Base-by-base conservation (phyloP, 768 basidiomycete genomes). In the Trametes villosa region DNA sequence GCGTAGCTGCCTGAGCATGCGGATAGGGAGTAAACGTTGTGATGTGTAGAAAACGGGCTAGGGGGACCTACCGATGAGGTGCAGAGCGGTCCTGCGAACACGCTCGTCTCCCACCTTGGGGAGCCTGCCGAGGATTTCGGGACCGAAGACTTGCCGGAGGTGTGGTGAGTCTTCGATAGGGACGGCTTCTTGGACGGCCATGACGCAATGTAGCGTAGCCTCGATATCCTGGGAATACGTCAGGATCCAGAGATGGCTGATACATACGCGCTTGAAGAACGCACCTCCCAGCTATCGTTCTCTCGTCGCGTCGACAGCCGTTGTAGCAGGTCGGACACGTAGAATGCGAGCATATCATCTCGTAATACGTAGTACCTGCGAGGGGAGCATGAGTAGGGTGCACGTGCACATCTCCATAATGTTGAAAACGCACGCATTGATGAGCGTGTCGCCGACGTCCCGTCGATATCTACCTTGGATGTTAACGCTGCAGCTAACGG, bases 381-480 rank as follows among this genome's bases (percentile, higher is more conserved):
- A 7, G 18, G 27, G 22, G 9, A 12, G 49, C 31, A 48, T 6
- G 41, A 3, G 18, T 24, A 20, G 20, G n/a, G n/a, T n/a, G n/a
- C n/a, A n/a, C n/a, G n/a, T n/a, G n/a, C n/a, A n/a, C n/a, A n/a
- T n/a, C n/a, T n/a, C n/a, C n/a, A n/a, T n/a, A n/a, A n/a, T n/a
- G n/a, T n/a, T n/a, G n/a, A n/a, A n/a, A n/a, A 78, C 88, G 54
- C 75, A 94, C 90, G 92, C 91, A 65, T 94, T 95, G 60, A 94
- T 88, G 15, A 95, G 79, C 1, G 91, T 92, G 74, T 95, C 93
- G 0, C 92, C 93, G 26, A 93, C 86, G 59, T 94, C 92, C 62
- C 92, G 77, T 65, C 93, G 86, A 75, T 92, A 94, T 30, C 91
- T 92, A 63, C 11, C 62, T 22, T 29, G 45, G 33, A 20, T 12